Evolutionary conservation across 345 rosid species (phyloP).

Genomic region (Eucalyptus melliodora): DNA sequence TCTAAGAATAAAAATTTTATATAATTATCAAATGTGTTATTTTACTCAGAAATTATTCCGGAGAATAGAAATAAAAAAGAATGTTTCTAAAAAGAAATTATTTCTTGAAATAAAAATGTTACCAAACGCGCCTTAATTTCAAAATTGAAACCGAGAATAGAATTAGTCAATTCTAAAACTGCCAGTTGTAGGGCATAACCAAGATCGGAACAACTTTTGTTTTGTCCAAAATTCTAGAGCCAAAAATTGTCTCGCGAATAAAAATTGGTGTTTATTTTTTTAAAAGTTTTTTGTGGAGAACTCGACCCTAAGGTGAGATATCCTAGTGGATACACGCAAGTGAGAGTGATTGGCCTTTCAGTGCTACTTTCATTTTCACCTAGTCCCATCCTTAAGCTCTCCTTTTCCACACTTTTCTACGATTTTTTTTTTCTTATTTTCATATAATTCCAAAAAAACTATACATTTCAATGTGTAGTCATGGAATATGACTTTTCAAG

Average conservation of each 20-base stretch:
- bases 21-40: accelerated
- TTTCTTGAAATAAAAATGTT: accelerated
- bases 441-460: neutral
- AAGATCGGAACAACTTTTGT: neutral
- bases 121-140: accelerated
- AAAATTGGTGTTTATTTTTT: neutral
- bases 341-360: neutral
- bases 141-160: neutral
- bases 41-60: accelerated
- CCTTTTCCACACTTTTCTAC: neutral
- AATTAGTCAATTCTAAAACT: neutral
- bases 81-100: accelerated
- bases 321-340: neutral
- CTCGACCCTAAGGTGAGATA: neutral
- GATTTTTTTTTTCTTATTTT: neutral
- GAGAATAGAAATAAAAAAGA: accelerated
- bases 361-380: neutral
- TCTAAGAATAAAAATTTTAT: accelerated
- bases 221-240: neutral
- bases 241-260: neutral
- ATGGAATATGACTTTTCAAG: neutral
- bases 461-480: neutral
- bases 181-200: too few species aligned
- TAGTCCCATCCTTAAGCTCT: neutral
- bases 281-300: neutral